Evolutionary conservation across 1,139 yeast species (phyloP), one percentile per base, ranked within the genome.

Genomic region (Candida sanyaensis): DNA sequence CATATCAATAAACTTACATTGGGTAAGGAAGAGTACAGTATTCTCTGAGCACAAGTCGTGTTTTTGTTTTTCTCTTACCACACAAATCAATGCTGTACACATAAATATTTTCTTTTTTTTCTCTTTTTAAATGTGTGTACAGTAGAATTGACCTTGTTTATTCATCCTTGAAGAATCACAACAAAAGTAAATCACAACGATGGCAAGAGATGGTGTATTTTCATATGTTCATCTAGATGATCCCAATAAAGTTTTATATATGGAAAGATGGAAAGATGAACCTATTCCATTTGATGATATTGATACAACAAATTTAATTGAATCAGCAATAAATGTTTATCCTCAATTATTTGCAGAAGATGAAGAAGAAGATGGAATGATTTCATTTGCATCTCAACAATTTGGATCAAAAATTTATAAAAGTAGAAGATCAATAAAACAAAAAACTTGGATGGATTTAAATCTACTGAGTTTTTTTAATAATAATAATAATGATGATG

Each of bases 181-280:
- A 26, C 37, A 6, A 29, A 26, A 9, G 21, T 3, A 17, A 17
- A 17, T 17, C 3, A 17, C 12, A 33, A 41, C 23, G 28, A 59
- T 60, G 63, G 45, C 59, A 12, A 51, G 66, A 47, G 73, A 68
- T 52, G 65, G 70, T 1, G 57, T 61, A 29, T 74, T 65, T 54
- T 62, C 73, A 8, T 68, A 66, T 48, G 57, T 69, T 8, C 79
- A 75, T 51, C 64, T 73, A 45, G 68, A 63, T 44, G 65, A 73
- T 53, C 64, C 72, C 33, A 72, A 73, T 58, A 76, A 71, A 50
- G 76, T 73, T 13, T 55, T 72, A 1, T 71, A 69, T 50, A 68
- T 72, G 65, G 78, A 73, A 49, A 63, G 68, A 40, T 75, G 80
- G 80, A 62, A 61, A 26, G 75, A 73, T 46, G 75, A 68, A 7